Evolutionary conservation across 1,284 basidiomycete species (phyloP), one percentile per base, ranked within the genome.

Genomic region (Ustilago lituana): DNA sequence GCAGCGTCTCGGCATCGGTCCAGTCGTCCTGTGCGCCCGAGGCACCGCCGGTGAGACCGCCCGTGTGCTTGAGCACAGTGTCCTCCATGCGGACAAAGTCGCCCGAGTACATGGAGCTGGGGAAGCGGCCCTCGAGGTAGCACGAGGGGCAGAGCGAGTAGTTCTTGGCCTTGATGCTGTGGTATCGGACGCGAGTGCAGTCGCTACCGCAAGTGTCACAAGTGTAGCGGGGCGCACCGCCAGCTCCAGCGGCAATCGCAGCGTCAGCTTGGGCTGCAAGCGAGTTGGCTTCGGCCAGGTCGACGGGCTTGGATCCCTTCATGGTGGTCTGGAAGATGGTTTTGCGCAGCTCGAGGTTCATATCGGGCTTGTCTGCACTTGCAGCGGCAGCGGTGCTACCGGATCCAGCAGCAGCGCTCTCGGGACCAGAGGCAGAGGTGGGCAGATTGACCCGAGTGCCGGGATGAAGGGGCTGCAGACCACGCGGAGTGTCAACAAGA

Each of bases 181-280:
- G 93, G 83, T 98, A 98, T 20, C 94, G 90, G 17, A 91, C 85
- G 2, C 87, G 83, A 0, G 93, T 92, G 84, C 94, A 97, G 84
- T 97, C 94, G 4, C 91, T 89, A 22, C 93, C 94, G 82, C 94
- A 98, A 0, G 93, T 96, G 81, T 96, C 93, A 80, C 95, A 98
- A 15, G 89, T 87, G 83, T 92, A 92, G 33, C 87, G 57, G 45
- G 83, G 71, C 38, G 84, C 84, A 40, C 83, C 79, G 5, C 80
- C 82, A 3, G 79, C 83, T 20, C 85, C 84, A n/a, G 84, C 84
- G 23, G 85, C 84, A 2, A 85, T 84, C 17, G 85, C 83, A 22
- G 86, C 84, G 3, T 88, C 85, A 22, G 87, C 87, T 24, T 71
- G 60, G 4, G 73, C 70, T 14, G 72, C 77, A 15, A 80, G 74